These are phyloP conservation scores for Ceriops zippeliana DNA, from an alignment of 345 rosid genomes.

Conservation along the genomic window DNA sequence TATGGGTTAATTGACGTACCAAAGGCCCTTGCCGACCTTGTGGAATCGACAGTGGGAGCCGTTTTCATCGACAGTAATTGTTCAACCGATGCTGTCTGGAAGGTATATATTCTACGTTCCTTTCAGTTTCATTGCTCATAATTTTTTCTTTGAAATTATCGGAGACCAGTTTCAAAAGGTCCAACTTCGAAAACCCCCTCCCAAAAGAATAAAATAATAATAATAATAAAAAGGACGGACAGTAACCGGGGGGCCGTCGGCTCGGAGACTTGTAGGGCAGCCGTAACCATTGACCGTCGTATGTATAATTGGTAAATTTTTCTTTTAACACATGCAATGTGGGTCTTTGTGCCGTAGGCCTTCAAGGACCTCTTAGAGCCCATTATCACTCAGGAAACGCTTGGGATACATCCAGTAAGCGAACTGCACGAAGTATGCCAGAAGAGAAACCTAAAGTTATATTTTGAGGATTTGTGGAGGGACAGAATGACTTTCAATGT, in stretches of 20 bases:
- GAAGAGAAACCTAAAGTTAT: slow-evolving; percentile 42
- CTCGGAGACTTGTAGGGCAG: too few relatives aligned
- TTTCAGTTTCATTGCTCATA: neutral
- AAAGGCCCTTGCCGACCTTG: slow-evolving; percentile 56
- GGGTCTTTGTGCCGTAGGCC: slow-evolving; percentile 29
- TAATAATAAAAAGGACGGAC: too few relatives aligned
- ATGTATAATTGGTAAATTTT: too few relatives aligned
- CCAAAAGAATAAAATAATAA: too few relatives aligned
- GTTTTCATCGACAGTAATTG: slow-evolving; percentile 40
- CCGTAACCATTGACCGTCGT: too few relatives aligned
- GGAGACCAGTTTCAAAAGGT: too few relatives aligned
- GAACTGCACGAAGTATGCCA: slow-evolving; percentile 55
- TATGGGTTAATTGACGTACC: slow-evolving; percentile 51
- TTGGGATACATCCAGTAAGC: slow-evolving; percentile 44
- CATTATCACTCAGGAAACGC: slow-evolving; percentile 33
- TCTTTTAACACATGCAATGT: too few relatives aligned
- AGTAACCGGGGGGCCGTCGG: too few relatives aligned
- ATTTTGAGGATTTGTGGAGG: slow-evolving; percentile 46
- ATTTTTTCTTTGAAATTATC: neutral
- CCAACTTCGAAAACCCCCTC: too few relatives aligned
- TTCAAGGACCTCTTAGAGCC: slow-evolving; percentile 54
- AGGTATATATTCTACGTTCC: slow-evolving; percentile 28
- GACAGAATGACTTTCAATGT: slow-evolving; percentile 33
- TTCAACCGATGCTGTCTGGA: slow-evolving; percentile 38
- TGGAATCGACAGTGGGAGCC: slow-evolving; percentile 58